These are phyloP conservation scores for Hymenochaete sp. DNA, from an alignment of 1,284 basidiomycete species.

Conservation along the genomic window DNA sequence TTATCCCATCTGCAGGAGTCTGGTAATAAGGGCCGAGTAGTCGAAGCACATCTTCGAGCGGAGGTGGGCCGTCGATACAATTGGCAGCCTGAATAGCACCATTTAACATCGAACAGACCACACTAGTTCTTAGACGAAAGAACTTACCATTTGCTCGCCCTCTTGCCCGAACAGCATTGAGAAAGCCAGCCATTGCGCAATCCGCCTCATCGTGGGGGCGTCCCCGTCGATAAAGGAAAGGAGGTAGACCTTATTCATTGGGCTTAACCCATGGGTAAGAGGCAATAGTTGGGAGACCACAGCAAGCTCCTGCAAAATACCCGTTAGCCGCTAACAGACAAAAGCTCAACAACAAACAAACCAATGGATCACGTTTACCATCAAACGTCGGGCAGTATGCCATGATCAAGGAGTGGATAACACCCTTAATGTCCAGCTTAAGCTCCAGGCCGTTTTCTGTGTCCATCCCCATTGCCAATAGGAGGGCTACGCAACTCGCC, in stretches of 20 bases:
- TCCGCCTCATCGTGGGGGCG: conserved; percentile 38
- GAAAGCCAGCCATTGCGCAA: conserved; percentile 49
- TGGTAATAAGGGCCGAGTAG: conserved; percentile 21
- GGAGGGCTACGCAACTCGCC: conserved; percentile 40
- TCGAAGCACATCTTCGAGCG: conserved; percentile 37
- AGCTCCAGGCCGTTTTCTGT: conserved; percentile 35
- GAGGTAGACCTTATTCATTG: conserved; percentile 39
- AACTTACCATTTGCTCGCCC: conserved; percentile 26
- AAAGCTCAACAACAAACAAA: background rate
- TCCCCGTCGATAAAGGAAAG: conserved; percentile 46
- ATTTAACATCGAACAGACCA: conserved; percentile 1
- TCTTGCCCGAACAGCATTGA: conserved; percentile 31
- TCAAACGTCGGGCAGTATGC: too few relatives aligned
- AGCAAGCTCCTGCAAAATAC: conserved; percentile 34
- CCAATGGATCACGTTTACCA: too few relatives aligned
- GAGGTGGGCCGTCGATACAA: conserved; percentile 35
- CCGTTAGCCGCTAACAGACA: too few relatives aligned
- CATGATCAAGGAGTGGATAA: conserved; percentile 39
- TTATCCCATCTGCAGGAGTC: conserved; percentile 24
- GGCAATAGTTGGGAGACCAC: conserved; percentile 38
- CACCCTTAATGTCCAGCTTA: conserved; percentile 35
- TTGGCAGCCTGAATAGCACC: conserved; percentile 18
- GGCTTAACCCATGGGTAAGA: conserved; percentile 30
- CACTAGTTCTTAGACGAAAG: conserved; percentile 6
- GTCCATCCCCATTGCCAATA: conserved; percentile 48